A percentile compares a stretch with the other conserved stretches of the same genome.
phyloP scores from a whole-genome alignment of 495 filamentous ascomycete species.

The Talaromyces liani region DNA sequence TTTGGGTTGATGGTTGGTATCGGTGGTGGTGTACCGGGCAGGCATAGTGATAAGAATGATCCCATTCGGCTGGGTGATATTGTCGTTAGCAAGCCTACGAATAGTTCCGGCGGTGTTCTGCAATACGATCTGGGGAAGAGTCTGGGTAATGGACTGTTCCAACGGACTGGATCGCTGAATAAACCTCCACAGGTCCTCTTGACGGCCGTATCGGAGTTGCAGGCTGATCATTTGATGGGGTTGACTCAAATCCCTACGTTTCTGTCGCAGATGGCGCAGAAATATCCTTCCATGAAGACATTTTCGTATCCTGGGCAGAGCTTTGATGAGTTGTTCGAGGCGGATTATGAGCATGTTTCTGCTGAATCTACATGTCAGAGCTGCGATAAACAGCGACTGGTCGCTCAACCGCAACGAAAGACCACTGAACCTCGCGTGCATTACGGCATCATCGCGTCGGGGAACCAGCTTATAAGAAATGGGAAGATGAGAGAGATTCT shows the following conservation, averaged over 20 bases:
- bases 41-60: slow-evolving; percentile 20
- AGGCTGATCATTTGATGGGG: slow-evolving; percentile 1
- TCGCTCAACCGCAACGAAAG: slow-evolving; percentile 12
- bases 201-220: background rate
- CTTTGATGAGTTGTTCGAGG: background rate
- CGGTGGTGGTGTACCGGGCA: slow-evolving; percentile 31
- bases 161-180: slow-evolving; percentile 19
- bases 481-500: slow-evolving; percentile 15
- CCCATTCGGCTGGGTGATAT: slow-evolving; percentile 26
- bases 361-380: background rate
- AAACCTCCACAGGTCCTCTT: slow-evolving; percentile 15
- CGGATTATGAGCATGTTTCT: background rate
- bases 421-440: slow-evolving; percentile 16
- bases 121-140: slow-evolving; percentile 23
- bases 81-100: slow-evolving; percentile 24
- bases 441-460: slow-evolving; percentile 30
- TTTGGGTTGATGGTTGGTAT: slow-evolving; percentile 38
- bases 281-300: background rate
- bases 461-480: slow-evolving; percentile 23
- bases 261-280: background rate
- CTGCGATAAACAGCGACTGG: background rate
- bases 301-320: background rate
- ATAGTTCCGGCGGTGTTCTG: slow-evolving; percentile 12
- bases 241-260: background rate
- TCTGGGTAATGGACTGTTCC: slow-evolving; percentile 14